Evolutionary conservation across 2,329 filamentous ascomycete species (phyloP).

Genomic region (Trichothecium roseum): DNA sequence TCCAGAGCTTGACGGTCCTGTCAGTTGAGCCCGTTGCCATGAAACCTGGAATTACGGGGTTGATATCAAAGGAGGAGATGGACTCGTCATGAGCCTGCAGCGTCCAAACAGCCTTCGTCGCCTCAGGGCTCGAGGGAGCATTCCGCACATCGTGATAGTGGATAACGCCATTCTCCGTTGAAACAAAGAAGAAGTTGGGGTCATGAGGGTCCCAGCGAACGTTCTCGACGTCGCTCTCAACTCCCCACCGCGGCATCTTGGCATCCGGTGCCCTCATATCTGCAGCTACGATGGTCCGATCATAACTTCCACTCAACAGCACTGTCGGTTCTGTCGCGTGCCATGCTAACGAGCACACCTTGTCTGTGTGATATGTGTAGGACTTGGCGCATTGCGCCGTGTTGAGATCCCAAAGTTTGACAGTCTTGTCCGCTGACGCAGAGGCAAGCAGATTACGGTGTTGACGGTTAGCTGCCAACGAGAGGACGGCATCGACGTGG

Average conservation of each 20-base stretch:
- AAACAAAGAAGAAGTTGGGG: slow-evolving; percentile 87
- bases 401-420: slow-evolving; percentile 96
- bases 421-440: slow-evolving; percentile 89
- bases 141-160: slow-evolving; percentile 86
- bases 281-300: slow-evolving; percentile 84
- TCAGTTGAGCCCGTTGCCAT: slow-evolving; percentile 90
- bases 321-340: slow-evolving; percentile 80
- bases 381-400: slow-evolving; percentile 90
- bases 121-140: slow-evolving; percentile 59
- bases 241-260: slow-evolving; percentile 75
- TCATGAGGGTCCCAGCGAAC: slow-evolving; percentile 91
- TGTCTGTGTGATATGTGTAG: slow-evolving; percentile 92
- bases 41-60: slow-evolving; percentile 80
- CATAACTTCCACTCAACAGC: slow-evolving; percentile 86
- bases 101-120: slow-evolving; percentile 83
- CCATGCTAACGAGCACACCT: slow-evolving; percentile 95
- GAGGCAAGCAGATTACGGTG: slow-evolving; percentile 93
- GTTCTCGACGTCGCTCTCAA: slow-evolving; percentile 90
- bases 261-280: slow-evolving; percentile 92
- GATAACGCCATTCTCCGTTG: slow-evolving; percentile 82
- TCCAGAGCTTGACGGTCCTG: slow-evolving; percentile 95
- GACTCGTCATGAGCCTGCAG: slow-evolving; percentile 92
- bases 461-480: slow-evolving; percentile 82
- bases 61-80: slow-evolving; percentile 87
- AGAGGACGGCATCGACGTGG: slow-evolving; percentile 88